A percentile compares a stretch with the other conserved stretches of the same genome.
Conservation (phyloP, 73 alveolate genomes). For the Paramecium sexaurelia region DNA sequence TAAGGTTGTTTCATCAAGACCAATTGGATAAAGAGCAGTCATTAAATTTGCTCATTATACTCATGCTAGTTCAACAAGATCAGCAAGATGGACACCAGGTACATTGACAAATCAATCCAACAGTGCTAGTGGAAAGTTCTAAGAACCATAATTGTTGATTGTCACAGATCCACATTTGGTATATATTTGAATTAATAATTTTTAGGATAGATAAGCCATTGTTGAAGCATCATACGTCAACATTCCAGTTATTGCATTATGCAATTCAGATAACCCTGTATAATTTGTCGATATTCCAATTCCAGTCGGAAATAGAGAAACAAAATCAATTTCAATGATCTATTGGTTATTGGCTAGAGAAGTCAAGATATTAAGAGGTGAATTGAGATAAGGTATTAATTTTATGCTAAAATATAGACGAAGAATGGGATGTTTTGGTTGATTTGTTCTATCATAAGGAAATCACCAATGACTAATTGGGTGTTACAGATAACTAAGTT, state of each 20-base stretch:
- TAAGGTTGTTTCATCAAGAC: conserved; percentile 81
- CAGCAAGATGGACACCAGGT: conserved; percentile 99
- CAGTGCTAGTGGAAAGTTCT: conserved; percentile 74
- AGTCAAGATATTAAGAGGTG: conserved; percentile 90
- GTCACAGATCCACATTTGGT: conserved; percentile 89
- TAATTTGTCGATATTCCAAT: conserved; percentile 95
- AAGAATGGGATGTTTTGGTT: conserved; percentile 74
- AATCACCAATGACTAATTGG: conserved; percentile 57
- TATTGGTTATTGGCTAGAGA: conserved; percentile 96
- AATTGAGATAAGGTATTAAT: conserved; percentile 34
- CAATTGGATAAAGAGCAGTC: conserved; percentile 96
- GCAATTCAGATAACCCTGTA: conserved; percentile 90
- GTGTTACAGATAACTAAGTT: conserved; percentile 35
- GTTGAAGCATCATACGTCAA: conserved; percentile 93
- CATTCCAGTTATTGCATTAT: conserved; percentile 94
- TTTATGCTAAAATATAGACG: conserved; percentile 28
- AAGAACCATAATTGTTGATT: conserved; percentile 95
- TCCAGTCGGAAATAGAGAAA: conserved; percentile 95
- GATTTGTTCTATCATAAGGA: conserved; percentile 68
- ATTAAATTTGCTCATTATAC: conserved; percentile 95
- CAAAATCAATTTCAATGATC: conserved; percentile 87
- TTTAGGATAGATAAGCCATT: conserved; percentile 92
- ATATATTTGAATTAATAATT: neutral
- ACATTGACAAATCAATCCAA: conserved; percentile 82
- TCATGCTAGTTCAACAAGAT: conserved; percentile 81